Evolutionary conservation across 306 rosid genomes (phyloP), one percentile per base, ranked within the genome.

Genomic region (Quercus parvula): DNA sequence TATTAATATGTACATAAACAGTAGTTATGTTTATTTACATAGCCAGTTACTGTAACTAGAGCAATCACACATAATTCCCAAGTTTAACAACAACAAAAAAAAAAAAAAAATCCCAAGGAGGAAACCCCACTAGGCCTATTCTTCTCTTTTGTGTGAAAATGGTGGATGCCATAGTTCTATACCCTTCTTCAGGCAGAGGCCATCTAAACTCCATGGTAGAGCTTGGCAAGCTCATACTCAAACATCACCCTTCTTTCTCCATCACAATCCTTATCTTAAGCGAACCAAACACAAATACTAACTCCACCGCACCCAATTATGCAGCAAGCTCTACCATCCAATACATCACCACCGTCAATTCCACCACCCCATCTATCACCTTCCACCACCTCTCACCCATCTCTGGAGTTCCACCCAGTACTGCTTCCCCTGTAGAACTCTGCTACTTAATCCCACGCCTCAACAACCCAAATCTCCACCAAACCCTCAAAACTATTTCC

Each of bases 201-300:
- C 77, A 76, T 54, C 33, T 77, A 4, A 52, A 54, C 6, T 6
- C 85, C 74, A 81, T 81, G 81, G 77, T 81, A 4, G 85, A 81
- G 46, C 56, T 81, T 11, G 81, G 74, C 51, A 81, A 81, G 52
- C 74, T 76, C 54, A 6, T 77, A 30, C 72, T 59, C 38, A 28
- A 71, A 6, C 77, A 58, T 62, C 14, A 57, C 84, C 80, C 84
- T 2, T 27, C 76, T 3, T 46, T 31, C 38, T 31, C 55, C 28
- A 38, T 56, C 74, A 56, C 38, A 2, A 5, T 41, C 28, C 30
- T 58, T 20, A 24, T 59, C 25, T 30, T 72, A 9, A 72, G 11
- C 70, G 15, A 41, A 67, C 31, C 67, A 77, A 74, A 46, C 51
- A 54, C 12, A 33, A 38, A 38, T 38, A 38, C 44, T 0, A 38